phyloP scores from a whole-genome alignment of 2,329 filamentous ascomycete species.

The Ambrosiella beaveri region DNA sequence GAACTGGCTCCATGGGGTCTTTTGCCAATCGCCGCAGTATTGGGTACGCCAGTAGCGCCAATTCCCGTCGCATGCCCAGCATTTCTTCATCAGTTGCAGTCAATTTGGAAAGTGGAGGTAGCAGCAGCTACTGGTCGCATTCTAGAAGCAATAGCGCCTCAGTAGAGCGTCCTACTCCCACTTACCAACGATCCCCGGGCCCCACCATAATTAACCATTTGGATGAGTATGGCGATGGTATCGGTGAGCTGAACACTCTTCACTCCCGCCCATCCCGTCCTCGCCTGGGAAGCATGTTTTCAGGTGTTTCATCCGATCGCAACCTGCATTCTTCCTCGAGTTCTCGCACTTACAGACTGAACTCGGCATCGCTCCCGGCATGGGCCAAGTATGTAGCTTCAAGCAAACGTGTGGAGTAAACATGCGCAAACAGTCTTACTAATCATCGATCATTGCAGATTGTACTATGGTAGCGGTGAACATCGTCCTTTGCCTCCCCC shows the following conservation, averaged over 20 bases:
- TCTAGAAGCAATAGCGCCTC: conserved; percentile 28
- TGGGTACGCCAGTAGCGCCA: conserved; percentile 31
- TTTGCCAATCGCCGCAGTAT: conserved; percentile 19
- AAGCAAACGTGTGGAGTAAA: neutral
- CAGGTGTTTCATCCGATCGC: conserved; percentile 32
- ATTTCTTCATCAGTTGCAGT: conserved; percentile 36
- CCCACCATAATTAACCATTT: conserved; percentile 31
- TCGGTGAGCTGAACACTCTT: conserved; percentile 40
- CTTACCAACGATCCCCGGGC: conserved; percentile 21
- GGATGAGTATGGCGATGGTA: conserved; percentile 47
- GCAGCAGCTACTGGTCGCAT: conserved; percentile 20
- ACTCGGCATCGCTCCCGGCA: conserved; percentile 28
- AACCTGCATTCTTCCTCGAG: conserved; percentile 35
- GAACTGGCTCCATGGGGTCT: conserved; percentile 24
- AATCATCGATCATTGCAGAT: conserved; percentile 20
- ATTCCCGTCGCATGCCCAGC: conserved; percentile 38
- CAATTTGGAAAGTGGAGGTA: conserved; percentile 7
- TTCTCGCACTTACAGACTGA: conserved; percentile 30
- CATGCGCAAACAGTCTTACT: neutral
- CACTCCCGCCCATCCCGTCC: conserved; percentile 35
- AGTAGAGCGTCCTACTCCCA: conserved; percentile 32
- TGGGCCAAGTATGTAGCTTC: conserved; percentile 32
- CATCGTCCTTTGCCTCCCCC: conserved; percentile 33
- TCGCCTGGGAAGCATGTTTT: conserved; percentile 31
- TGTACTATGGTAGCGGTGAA: conserved; percentile 57